These are phyloP conservation scores for Suillus bovinus DNA, from an alignment of 768 basidiomycete genomes.

Conservation along the genomic window DNA sequence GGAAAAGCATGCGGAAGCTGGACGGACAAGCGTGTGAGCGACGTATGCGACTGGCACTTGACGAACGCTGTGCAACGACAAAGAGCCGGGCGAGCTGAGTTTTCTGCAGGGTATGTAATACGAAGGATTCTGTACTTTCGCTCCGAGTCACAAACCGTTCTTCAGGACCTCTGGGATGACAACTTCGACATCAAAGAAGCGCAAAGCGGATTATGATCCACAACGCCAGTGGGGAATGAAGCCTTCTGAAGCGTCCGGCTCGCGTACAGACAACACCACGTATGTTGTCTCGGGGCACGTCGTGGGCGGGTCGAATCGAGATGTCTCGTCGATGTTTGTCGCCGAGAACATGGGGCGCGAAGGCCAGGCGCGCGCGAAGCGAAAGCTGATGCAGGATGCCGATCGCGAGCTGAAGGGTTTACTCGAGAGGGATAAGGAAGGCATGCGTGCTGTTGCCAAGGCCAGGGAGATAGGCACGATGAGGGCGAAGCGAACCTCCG, in stretches of 20 bases:
- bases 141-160: background rate
- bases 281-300: conserved; percentile 85
- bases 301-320: conserved; percentile 46
- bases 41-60: conserved; percentile 92
- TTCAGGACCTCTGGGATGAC: conserved; percentile 76
- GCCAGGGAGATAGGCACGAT: conserved; percentile 50
- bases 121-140: background rate
- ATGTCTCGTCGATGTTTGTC: conserved; percentile 45
- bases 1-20: conserved; percentile 83
- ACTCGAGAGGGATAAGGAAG: conserved; percentile 64
- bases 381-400: conserved; percentile 56
- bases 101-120: conserved; percentile 68
- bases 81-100: conserved; percentile 82
- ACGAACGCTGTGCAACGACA: conserved; percentile 75
- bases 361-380: conserved; percentile 73
- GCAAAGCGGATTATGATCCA: conserved; percentile 64
- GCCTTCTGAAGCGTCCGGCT: conserved; percentile 43
- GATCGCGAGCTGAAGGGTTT: conserved; percentile 63
- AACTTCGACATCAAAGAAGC: conserved; percentile 42
- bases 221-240: conserved; percentile 74
- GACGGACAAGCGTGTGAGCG: conserved; percentile 86
- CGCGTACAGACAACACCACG: conserved; percentile 46
- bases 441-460: conserved; percentile 62
- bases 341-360: conserved; percentile 78
- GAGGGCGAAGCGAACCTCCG: conserved; percentile 22